phyloP scores from a whole-genome alignment of 495 filamentous ascomycete species.

The Hypoxylon lenormandii region DNA sequence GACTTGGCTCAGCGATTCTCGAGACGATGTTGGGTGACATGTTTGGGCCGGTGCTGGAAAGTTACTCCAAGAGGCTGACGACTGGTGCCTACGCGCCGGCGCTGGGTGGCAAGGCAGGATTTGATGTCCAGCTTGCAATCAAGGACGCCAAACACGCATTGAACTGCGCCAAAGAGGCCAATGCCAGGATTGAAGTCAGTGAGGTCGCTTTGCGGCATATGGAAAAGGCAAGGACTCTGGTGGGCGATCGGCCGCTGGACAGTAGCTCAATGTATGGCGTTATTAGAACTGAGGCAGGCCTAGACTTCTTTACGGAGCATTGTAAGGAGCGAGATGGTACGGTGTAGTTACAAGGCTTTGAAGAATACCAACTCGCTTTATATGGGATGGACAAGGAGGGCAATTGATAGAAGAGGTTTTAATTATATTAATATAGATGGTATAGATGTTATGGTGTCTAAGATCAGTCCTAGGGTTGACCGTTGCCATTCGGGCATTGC shows the following conservation, averaged over 20 bases:
- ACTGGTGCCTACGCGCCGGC: conserved; percentile 30
- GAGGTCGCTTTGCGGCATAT: conserved; percentile 36
- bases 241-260: conserved; percentile 33
- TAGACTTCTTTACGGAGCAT: conserved; percentile 39
- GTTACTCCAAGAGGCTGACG: conserved; percentile 59
- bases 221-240: conserved; percentile 25
- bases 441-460: too few relatives aligned
- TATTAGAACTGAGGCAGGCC: conserved; percentile 35
- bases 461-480: too few relatives aligned
- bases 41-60: conserved; percentile 65
- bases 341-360: too few relatives aligned
- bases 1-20: conserved; percentile 62
- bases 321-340: conserved; percentile 30
- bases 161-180: conserved; percentile 28
- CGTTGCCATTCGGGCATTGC: too few relatives aligned
- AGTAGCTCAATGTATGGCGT: conserved; percentile 43
- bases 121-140: conserved; percentile 35
- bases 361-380: too few relatives aligned
- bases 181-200: conserved; percentile 31
- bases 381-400: too few relatives aligned
- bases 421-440: too few relatives aligned
- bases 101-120: conserved; percentile 23
- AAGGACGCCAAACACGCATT: conserved; percentile 36
- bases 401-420: too few relatives aligned
- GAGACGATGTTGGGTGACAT: conserved; percentile 66